Percentiles rank a stretch among this genome's conserved stretches.
Conservation (phyloP, 129 eudicot species). For the Mikania micrantha region DNA sequence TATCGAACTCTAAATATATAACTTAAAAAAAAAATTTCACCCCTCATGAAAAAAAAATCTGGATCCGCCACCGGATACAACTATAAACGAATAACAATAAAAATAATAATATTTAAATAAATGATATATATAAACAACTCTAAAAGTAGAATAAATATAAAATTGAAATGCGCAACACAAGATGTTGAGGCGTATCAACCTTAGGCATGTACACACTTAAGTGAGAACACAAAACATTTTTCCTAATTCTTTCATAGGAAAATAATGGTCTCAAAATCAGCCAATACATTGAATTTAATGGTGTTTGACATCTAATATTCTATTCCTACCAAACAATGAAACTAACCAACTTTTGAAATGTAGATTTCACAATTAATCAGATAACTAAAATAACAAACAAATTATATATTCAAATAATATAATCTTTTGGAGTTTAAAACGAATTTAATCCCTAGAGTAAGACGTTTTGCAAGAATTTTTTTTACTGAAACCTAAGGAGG, state of each 20-base stretch:
- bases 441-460: too few relatives aligned
- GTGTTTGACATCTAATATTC: neutral
- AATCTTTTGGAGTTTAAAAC: too few relatives aligned
- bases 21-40: too few relatives aligned
- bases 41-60: too few relatives aligned
- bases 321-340: neutral
- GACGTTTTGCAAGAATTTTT: too few relatives aligned
- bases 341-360: neutral
- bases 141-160: neutral
- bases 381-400: neutral
- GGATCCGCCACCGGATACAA: too few relatives aligned
- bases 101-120: too few relatives aligned
- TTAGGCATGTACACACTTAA: neutral
- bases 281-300: neutral
- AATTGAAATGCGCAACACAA: neutral
- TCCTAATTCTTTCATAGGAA: neutral
- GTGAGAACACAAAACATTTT: constrained; percentile 1
- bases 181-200: neutral
- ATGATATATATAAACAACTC: neutral
- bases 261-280: neutral
- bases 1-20: too few relatives aligned
- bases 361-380: neutral
- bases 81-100: neutral
- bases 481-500: too few relatives aligned
- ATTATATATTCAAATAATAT: too few relatives aligned